Evolutionary conservation across 2,329 filamentous ascomycete genomes (phyloP).

Genomic region (Trichoderma gracile): DNA sequence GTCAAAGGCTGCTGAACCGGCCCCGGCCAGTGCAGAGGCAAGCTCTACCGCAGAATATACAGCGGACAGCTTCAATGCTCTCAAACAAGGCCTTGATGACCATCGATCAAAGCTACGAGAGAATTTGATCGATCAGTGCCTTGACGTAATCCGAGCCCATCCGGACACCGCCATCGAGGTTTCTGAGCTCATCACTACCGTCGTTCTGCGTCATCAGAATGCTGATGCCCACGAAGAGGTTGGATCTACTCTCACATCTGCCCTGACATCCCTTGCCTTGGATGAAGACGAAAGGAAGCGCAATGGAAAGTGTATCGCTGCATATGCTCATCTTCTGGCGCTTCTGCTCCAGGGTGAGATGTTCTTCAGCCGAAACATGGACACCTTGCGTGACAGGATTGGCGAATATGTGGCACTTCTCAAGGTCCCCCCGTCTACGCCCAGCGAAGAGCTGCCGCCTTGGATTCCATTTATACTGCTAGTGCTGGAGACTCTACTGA

Average conservation of each 20-base stretch:
- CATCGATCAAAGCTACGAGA: conserved; percentile 71
- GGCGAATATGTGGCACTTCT: conserved; percentile 76
- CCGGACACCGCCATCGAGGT: conserved; percentile 88
- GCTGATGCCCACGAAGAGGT: conserved; percentile 67
- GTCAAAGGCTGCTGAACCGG: conserved; percentile 20
- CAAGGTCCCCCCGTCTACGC: conserved; percentile 64
- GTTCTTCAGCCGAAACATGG: conserved; percentile 77
- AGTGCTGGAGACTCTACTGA: conserved; percentile 86
- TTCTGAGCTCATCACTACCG: conserved; percentile 78
- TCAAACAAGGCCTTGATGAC: conserved; percentile 77
- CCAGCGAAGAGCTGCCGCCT: conserved; percentile 76
- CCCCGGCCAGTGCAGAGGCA: conserved; percentile 25
- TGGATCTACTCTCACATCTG: conserved; percentile 79
- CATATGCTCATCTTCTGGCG: conserved; percentile 89
- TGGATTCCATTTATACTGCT: conserved; percentile 92
- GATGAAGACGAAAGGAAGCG: conserved; percentile 67
- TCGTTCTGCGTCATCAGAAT: conserved; percentile 61
- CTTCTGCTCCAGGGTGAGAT: conserved; percentile 78
- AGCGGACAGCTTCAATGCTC: conserved; percentile 29
- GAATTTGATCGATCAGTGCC: conserved; percentile 81
- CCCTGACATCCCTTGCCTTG: conserved; percentile 68
- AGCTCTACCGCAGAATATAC: conserved; percentile 27
- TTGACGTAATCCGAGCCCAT: conserved; percentile 87
- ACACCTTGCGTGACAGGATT: conserved; percentile 75
- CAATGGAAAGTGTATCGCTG: conserved; percentile 66